phyloP scores from a whole-genome alignment of 495 filamentous ascomycete species.

The Tuber aestivum region DNA sequence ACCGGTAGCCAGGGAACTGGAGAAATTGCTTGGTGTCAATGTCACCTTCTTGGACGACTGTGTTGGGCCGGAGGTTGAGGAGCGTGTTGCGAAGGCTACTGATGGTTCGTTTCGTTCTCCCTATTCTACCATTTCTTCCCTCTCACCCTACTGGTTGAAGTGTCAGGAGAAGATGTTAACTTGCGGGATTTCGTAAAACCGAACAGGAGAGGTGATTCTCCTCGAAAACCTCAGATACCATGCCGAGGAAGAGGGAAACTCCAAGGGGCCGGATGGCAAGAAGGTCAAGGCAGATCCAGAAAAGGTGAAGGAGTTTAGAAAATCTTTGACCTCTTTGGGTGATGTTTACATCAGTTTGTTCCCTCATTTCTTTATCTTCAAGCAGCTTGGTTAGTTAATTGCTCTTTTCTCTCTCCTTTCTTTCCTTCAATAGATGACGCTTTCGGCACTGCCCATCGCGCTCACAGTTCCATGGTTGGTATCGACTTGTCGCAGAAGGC shows the following conservation, averaged over 20 bases:
- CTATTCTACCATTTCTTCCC: not conserved
- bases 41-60: conserved; percentile 88
- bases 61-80: conserved; percentile 83
- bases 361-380: not conserved
- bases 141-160: not conserved
- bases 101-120: conserved; percentile 46
- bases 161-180: not conserved
- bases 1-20: conserved; percentile 83
- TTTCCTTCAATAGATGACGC: conserved; percentile 68
- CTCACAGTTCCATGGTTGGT: conserved; percentile 98
- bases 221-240: conserved; percentile 98
- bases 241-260: conserved; percentile 92
- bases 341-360: conserved; percentile 93
- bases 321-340: conserved; percentile 86
- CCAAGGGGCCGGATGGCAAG: conserved; percentile 84
- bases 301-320: conserved; percentile 86
- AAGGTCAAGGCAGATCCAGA: conserved; percentile 96
- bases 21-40: conserved; percentile 71
- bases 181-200: conserved; percentile 9
- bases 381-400: conserved; percentile 1
- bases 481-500: conserved; percentile 92
- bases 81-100: conserved; percentile 73
- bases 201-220: conserved; percentile 66
- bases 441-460: conserved; percentile 96
- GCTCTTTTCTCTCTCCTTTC: not conserved